These are phyloP conservation scores for Sugiyamaella castrensis DNA, from an alignment of 1,139 yeast genomes.

Conservation along the genomic window DNA sequence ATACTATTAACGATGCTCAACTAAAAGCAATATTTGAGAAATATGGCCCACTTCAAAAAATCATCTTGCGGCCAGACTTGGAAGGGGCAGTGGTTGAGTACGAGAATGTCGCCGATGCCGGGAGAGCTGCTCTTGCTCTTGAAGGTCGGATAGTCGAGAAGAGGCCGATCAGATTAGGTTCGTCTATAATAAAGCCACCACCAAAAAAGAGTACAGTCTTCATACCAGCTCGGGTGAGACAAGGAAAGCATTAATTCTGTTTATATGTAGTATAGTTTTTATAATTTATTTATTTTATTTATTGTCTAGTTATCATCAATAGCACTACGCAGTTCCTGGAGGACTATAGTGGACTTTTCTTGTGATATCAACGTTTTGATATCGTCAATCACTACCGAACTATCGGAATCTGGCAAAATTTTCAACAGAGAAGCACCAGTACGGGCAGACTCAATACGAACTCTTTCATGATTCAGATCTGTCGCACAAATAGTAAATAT, in stretches of 20 bases:
- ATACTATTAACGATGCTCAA: constrained; percentile 29
- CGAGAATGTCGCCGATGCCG: constrained; percentile 48
- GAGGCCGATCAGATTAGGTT: constrained; percentile 29
- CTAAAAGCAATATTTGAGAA: constrained; percentile 38
- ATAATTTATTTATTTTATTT: background rate
- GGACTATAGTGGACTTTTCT: constrained; percentile 28
- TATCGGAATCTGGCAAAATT: constrained; percentile 13
- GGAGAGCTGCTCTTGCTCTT: constrained; percentile 53
- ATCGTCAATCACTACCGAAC: constrained; percentile 6
- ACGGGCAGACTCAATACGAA: constrained; percentile 51
- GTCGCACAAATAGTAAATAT: constrained; percentile 39
- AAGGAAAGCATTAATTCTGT: constrained; percentile 7
- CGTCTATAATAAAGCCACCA: constrained; percentile 5
- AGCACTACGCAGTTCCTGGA: constrained; percentile 22
- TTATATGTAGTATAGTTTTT: background rate
- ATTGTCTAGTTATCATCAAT: background rate
- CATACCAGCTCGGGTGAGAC: constrained; percentile 21
- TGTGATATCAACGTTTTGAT: constrained; percentile 14
- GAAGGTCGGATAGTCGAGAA: constrained; percentile 45
- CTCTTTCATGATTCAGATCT: constrained; percentile 57
- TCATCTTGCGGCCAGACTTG: constrained; percentile 49
- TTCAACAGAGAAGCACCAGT: constrained; percentile 36
- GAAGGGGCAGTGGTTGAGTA: constrained; percentile 57
- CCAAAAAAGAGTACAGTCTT: constrained; percentile 21
- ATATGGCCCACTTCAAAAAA: constrained; percentile 50